Conservation (phyloP, 257 asterid genomes). For the Nicotiana paniculata region DNA sequence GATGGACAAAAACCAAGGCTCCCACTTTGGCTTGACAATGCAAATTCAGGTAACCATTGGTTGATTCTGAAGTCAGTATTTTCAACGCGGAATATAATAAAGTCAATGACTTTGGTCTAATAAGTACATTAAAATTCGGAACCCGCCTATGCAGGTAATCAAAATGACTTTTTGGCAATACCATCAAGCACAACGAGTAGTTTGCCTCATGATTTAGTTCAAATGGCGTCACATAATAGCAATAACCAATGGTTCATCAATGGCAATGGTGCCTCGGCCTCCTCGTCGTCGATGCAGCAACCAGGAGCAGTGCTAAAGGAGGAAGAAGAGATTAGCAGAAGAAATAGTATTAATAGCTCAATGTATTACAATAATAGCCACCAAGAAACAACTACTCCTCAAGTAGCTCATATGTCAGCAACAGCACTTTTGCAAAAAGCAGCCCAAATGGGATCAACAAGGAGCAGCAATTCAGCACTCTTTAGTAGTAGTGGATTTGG, state of each 20-base stretch:
- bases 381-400: conserved; percentile 8
- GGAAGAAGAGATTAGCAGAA: conserved; percentile 52
- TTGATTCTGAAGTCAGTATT: not conserved
- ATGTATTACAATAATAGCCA: conserved; percentile 34
- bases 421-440: conserved; percentile 79
- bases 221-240: conserved; percentile 28
- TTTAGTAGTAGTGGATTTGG: conserved; percentile 43
- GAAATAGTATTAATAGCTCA: conserved; percentile 10
- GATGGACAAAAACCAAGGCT: conserved; percentile 49
- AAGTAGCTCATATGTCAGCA: conserved; percentile 64
- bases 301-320: conserved; percentile 29
- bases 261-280: conserved; percentile 16
- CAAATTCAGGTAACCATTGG: not conserved
- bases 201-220: conserved; percentile 46
- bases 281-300: conserved; percentile 16
- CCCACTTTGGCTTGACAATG: conserved; percentile 43
- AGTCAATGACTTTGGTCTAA: not conserved
- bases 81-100: too few relatives aligned
- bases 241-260: conserved; percentile 40
- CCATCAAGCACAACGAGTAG: conserved; percentile 30
- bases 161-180: not conserved
- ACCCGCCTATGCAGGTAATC: not conserved
- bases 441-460: conserved; percentile 83
- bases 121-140: not conserved
- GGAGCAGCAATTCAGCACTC: conserved; percentile 33